Base-by-base conservation (phyloP, 768 basidiomycete species). In the Royoungia palumana region DNA sequence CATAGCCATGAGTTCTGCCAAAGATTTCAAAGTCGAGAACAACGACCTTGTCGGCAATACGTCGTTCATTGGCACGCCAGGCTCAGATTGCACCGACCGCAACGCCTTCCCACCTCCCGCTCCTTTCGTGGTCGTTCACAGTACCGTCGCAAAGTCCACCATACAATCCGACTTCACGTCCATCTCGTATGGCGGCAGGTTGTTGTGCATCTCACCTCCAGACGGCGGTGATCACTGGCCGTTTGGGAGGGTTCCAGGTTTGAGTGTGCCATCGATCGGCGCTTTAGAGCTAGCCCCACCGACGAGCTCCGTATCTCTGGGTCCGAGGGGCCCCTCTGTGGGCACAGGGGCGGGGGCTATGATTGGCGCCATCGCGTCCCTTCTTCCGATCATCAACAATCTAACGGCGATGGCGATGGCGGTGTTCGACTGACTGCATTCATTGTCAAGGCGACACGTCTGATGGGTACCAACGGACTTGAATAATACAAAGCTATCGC, bases 171-270 rank as follows among this genome's bases (percentile, higher is more conserved):
- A 77, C 53, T 87, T 89, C 50, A 59, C 71, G 55, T 53, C 63
- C 14, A 74, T 85, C 21, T 60, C 67, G 13, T 74, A 83, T 59
- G 83, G 75, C 10, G 72, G 84, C 53, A 72, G 73, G 24, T 64
- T 89, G 34, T 85, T 78, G 5, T 89, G 87, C 54, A 78, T 89
- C 45, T 54, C 79, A 12, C 85, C 87, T 24, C 86, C 87, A 1
- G 65, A 72, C 30, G 81, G 80, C 24, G 86, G 86, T 12, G 75
- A 81, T 62, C 85, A 75, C 58, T 89, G 87, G 87, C 87, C 87
- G 0, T 84, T 77, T 49, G 83, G 81, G 14, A 72, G 72, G 2
- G 77, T 78, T 44, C 81, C 80, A 6, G 27, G 25, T 25, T 51
- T 56, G 9, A 67, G 60, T 24, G 59, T 59, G 30, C 61, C 62